A percentile compares a stretch with the other conserved stretches of the same genome.
Evolutionary conservation across 2,329 filamentous ascomycete species (phyloP).

Genomic region (Myriosclerotinia curreyana): DNA sequence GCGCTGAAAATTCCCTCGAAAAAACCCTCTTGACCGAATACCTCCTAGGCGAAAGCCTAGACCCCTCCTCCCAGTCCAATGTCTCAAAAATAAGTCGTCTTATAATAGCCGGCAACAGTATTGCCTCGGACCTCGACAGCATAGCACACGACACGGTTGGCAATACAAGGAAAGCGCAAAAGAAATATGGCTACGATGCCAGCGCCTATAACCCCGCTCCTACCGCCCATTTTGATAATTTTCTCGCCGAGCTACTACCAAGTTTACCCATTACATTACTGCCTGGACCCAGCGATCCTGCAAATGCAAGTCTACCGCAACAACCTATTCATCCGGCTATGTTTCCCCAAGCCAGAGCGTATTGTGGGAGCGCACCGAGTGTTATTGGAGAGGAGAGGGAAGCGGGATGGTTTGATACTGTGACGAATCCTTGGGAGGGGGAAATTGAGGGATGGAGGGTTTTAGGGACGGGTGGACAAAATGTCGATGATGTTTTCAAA

Average conservation of each 20-base stretch:
- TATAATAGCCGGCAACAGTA: constrained; percentile 88
- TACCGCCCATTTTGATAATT: constrained; percentile 77
- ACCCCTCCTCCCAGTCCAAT: constrained; percentile 55
- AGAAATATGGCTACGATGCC: constrained; percentile 94
- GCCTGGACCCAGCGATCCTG: constrained; percentile 79
- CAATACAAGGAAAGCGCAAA: constrained; percentile 47
- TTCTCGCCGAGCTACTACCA: constrained; percentile 76
- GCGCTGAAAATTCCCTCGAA: constrained; percentile 68
- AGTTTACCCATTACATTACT: constrained; percentile 86
- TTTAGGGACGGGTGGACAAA: constrained; percentile 85
- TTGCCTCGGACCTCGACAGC: constrained; percentile 44
- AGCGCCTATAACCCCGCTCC: constrained; percentile 83
- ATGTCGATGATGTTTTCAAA: constrained; percentile 88
- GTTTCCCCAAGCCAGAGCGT: constrained; percentile 74
- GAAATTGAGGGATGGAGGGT: constrained; percentile 88
- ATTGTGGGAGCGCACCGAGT: constrained; percentile 38
- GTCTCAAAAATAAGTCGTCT: constrained; percentile 73
- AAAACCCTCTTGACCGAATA: constrained; percentile 81
- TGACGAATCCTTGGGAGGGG: constrained; percentile 91
- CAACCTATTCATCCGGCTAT: constrained; percentile 91
- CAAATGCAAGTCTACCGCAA: constrained; percentile 85
- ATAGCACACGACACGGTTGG: constrained; percentile 35
- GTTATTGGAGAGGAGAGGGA: constrained; percentile 43
- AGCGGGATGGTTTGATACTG: constrained; percentile 76
- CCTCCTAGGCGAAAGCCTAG: constrained; percentile 76